Evolutionary conservation across 257 asterid species (phyloP).

Genomic region (Nicotiana sylvestris): DNA sequence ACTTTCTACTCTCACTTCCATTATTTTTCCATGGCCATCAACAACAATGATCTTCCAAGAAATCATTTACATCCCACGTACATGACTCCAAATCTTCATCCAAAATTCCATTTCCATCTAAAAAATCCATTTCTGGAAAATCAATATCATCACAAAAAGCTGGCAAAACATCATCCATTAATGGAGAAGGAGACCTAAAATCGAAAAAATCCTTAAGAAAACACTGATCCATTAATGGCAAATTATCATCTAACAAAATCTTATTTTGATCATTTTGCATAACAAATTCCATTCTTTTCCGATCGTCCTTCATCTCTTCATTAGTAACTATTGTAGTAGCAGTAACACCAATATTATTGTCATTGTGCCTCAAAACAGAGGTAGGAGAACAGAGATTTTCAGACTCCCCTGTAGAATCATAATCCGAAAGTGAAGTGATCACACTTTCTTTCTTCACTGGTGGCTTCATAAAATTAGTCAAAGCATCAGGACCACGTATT

Average conservation of each 20-base stretch:
- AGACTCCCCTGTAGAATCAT: constrained; percentile 33
- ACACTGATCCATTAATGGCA: constrained; percentile 31
- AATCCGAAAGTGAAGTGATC: constrained; percentile 22
- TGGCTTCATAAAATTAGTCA: constrained; percentile 45
- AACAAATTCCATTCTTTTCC: neutral
- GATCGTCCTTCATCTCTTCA: neutral
- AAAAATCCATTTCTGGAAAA: neutral
- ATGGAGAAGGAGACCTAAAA: constrained; percentile 34
- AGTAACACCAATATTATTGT: neutral
- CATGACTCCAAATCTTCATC: constrained; percentile 18
- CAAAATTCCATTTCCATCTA: constrained; percentile 10
- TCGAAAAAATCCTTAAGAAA: constrained; percentile 32
- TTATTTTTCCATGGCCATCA: neutral
- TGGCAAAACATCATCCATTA: constrained; percentile 17
- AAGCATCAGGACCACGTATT: constrained; percentile 53
- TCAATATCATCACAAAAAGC: constrained; percentile 15
- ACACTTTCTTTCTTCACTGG: constrained; percentile 13
- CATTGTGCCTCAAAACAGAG: constrained; percentile 39
- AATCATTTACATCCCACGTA: constrained; percentile 39
- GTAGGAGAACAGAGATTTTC: constrained; percentile 42
- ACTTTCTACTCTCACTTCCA: neutral
- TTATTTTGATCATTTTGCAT: neutral
- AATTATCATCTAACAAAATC: neutral
- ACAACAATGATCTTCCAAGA: neutral
- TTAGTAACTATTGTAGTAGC: neutral